Percentiles rank a stretch among this genome's conserved stretches.
These are phyloP conservation scores for Suillus occidentalis DNA, from an alignment of 768 basidiomycete species.

Conservation along the genomic window DNA sequence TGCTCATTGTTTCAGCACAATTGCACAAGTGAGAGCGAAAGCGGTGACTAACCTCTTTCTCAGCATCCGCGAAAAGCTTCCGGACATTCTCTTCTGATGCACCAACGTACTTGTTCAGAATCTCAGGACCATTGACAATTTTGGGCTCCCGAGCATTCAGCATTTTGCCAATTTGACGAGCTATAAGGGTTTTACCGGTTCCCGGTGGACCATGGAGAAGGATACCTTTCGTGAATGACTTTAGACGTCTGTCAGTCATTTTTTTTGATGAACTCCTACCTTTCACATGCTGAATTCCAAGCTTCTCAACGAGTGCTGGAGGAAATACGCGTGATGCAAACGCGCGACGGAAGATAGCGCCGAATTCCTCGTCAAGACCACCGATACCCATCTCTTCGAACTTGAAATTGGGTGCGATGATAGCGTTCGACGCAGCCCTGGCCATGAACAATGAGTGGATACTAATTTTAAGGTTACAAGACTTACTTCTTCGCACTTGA, in stretches of 20 bases:
- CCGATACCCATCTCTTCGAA: constrained; percentile 99
- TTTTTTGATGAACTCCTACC: constrained; percentile 48
- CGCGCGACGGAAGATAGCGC: constrained; percentile 95
- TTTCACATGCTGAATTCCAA: constrained; percentile 98
- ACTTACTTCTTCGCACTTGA: constrained; percentile 85
- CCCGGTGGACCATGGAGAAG: constrained; percentile 95
- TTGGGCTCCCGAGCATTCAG: constrained; percentile 97
- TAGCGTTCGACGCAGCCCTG: constrained; percentile 90
- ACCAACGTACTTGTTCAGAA: constrained; percentile 96
- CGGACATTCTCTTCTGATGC: constrained; percentile 97
- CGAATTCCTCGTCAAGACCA: constrained; percentile 93
- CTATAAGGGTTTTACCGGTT: constrained; percentile 97
- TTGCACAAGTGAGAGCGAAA: not conserved
- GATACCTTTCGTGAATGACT: constrained; percentile 56
- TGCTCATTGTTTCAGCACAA: constrained; percentile 30
- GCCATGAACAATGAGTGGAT: constrained; percentile 8
- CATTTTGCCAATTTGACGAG: constrained; percentile 99
- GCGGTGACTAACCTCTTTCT: constrained; percentile 72
- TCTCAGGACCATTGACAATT: constrained; percentile 97
- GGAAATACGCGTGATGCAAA: constrained; percentile 99
- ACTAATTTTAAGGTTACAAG: not conserved
- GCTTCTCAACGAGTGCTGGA: constrained; percentile 92
- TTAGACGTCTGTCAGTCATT: not conserved
- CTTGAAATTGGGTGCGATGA: constrained; percentile 97
- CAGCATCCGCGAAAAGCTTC: constrained; percentile 97